Base-by-base conservation (phyloP, 495 filamentous ascomycete genomes). In the Penicillium herquei region DNA sequence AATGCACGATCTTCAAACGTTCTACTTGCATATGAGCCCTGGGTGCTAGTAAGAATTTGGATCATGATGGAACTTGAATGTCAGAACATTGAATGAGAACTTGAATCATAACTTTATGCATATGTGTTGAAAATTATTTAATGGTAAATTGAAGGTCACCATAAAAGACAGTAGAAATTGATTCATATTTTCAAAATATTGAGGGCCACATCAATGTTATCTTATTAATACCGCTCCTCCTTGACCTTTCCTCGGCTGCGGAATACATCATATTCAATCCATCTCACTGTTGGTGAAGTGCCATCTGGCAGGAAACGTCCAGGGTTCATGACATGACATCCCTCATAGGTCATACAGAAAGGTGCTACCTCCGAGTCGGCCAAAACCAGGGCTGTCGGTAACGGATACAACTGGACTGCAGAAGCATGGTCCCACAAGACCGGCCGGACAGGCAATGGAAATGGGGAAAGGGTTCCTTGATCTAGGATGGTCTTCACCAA, bases 251-350 rank as follows among this genome's bases (percentile, higher is more conserved):
- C 84, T 58, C 77, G 68, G 52, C 80, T 80, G 43, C 75, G 79
- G 39, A 82, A 70, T 17, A 89, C 61, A 74, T 88, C 87, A 70
- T 91, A 96, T 74, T 97, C 93, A 5, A 92, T 74, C 93, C 93
- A 97, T 64, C 85, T 77, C 39, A 84, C 88, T 26, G 77, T 80
- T 12, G 85, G 82, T 43, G 83, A 74, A 33, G 82, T 77, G 6
- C 82, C 85, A 6, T 78, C 71, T 0, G 86, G 84, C 44, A 92
- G 72, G 41, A 97, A 72, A 43, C 78, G 77, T 10, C 91, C 94
- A 0, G 94, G 94, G 65, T 98, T 98, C 83, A 98, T 88, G 3
- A 96, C 93, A 77, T 92, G 87, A 63, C 94, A 98, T 2, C 91
- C 93, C 70, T 96, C 91, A 64, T 97, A 97, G 14, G 88, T 94